phyloP scores from a whole-genome alignment of 169 alveolate genomes.

The Cryptosporidium viatorum region DNA sequence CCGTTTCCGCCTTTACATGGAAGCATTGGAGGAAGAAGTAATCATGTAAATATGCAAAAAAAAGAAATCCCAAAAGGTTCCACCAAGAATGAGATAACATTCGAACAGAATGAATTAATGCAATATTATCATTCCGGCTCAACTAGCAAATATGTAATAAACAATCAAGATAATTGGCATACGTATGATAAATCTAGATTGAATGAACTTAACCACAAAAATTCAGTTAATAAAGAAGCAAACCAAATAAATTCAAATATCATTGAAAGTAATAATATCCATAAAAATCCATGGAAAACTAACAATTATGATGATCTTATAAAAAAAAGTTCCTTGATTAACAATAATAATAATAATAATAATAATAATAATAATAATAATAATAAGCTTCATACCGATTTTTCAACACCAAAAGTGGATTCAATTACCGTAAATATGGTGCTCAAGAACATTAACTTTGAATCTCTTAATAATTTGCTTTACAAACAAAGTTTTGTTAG shows the following conservation, averaged over 20 bases:
- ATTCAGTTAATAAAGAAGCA: background rate
- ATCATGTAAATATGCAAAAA: background rate
- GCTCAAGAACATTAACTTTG: background rate
- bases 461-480: background rate
- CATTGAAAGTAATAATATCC: background rate
- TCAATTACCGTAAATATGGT: constrained; percentile 24
- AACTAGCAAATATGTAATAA: constrained; percentile 1
- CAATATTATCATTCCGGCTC: constrained; percentile 7
- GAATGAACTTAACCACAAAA: background rate
- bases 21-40: constrained; percentile 7
- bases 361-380: too few species aligned
- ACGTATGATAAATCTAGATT: background rate
- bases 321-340: background rate
- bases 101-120: constrained; percentile 5
- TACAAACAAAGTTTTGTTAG: background rate
- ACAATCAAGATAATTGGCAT: background rate
- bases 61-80: background rate
- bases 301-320: background rate
- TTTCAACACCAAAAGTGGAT: background rate
- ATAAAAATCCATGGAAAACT: background rate
- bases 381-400: background rate
- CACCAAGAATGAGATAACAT: background rate
- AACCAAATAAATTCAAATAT: background rate
- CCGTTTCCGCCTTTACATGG: constrained; percentile 64
- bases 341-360: background rate